Percentiles rank a stretch among this genome's conserved stretches.
Evolutionary conservation across 176 grass and related monocot species (phyloP).

Genomic region (Triticum timopheevii): DNA sequence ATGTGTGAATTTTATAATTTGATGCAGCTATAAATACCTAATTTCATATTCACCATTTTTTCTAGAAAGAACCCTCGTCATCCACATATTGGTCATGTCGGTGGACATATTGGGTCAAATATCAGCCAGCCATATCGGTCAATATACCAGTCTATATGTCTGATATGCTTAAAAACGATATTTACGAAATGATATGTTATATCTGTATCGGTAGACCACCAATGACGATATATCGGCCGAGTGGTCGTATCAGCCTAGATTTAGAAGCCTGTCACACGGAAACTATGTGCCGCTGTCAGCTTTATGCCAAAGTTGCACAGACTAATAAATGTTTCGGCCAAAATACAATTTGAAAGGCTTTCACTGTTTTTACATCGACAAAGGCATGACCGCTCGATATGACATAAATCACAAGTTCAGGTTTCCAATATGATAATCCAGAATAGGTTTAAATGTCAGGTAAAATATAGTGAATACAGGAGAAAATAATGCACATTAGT

Average conservation of each 20-base stretch:
- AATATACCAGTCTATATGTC: too few species aligned
- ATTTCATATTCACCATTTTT: too few species aligned
- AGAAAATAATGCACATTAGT: not conserved
- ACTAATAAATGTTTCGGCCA: not conserved
- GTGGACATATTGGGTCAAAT: too few species aligned
- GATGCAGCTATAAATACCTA: too few species aligned
- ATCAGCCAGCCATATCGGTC: too few species aligned
- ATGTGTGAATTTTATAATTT: too few species aligned
- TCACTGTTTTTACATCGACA: slow-evolving; percentile 1
- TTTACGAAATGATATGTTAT: not conserved
- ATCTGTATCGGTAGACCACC: not conserved
- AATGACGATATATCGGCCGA: not conserved
- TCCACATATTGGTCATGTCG: too few species aligned
- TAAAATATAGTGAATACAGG: not conserved
- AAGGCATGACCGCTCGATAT: not conserved
- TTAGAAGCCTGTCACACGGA: not conserved
- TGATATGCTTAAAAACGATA: too few species aligned
- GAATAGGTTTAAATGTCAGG: slow-evolving; percentile 2
- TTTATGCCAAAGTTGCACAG: slow-evolving; percentile 1
- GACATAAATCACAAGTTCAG: not conserved
- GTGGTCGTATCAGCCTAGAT: not conserved
- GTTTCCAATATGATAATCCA: not conserved
- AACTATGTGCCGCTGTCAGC: not conserved
- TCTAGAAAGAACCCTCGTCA: too few species aligned
- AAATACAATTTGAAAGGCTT: not conserved